Evolutionary conservation across 345 rosid genomes (phyloP).

Genomic region (Bretschneidera sinensis): DNA sequence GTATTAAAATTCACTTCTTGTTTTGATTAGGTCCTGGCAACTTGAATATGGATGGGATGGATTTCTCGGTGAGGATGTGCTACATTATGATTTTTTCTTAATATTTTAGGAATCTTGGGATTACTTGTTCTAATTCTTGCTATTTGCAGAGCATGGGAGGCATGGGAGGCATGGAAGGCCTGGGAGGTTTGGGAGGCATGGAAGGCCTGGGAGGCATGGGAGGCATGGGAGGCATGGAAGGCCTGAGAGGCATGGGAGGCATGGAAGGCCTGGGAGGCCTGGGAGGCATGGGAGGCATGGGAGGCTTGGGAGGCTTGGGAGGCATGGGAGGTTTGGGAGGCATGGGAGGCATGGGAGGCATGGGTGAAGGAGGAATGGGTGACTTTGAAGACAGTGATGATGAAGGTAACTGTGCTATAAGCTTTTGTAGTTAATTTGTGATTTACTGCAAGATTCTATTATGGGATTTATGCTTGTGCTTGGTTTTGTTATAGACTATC

Average conservation of each 20-base stretch:
- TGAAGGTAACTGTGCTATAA: conserved; percentile 50
- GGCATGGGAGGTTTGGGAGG: too few relatives aligned
- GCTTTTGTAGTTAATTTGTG: conserved; percentile 1
- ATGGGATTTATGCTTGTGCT: too few relatives aligned
- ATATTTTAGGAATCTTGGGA: background rate
- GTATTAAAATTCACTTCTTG: conserved; percentile 6
- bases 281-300: conserved; percentile 35
- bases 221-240: too few relatives aligned
- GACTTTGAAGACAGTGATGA: conserved; percentile 87
- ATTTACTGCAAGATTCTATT: too few relatives aligned
- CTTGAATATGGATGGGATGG: conserved; percentile 68
- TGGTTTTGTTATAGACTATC: background rate
- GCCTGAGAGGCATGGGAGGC: conserved; percentile 36
- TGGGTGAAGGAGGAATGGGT: conserved; percentile 45
- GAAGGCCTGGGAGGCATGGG: conserved; percentile 31
- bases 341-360: conserved; percentile 32
- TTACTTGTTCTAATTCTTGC: background rate
- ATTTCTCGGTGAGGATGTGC: conserved; percentile 51
- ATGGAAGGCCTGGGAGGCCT: conserved; percentile 33
- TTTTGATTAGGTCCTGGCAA: conserved; percentile 48
- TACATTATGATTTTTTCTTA: background rate
- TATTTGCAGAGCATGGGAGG: conserved; percentile 35
- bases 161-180: conserved; percentile 33
- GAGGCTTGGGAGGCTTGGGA: conserved; percentile 20
- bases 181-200: conserved; percentile 35